These are phyloP conservation scores for Babesia caballi DNA, from an alignment of 169 alveolate species.

Conservation along the genomic window DNA sequence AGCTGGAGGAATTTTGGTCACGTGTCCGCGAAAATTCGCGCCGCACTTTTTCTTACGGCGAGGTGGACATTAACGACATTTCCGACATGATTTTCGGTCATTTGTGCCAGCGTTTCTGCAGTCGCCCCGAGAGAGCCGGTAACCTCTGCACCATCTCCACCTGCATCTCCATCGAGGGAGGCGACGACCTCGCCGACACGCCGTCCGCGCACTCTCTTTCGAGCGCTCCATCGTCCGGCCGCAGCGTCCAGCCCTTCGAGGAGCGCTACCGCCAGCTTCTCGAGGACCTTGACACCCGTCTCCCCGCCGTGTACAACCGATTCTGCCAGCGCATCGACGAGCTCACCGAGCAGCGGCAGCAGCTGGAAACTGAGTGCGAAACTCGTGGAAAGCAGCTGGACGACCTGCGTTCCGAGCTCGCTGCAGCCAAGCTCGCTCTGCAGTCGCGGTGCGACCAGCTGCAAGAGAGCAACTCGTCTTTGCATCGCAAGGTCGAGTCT, in stretches of 20 bases:
- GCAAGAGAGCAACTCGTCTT: conserved; percentile 7
- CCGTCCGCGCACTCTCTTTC: neutral
- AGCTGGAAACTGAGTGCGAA: conserved; percentile 25
- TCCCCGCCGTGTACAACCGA: conserved; percentile 34
- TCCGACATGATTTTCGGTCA: conserved; percentile 51
- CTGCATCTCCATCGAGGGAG: conserved; percentile 13
- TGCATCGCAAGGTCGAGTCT: conserved; percentile 5
- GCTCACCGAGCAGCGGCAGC: conserved; percentile 17
- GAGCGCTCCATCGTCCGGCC: neutral
- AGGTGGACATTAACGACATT: conserved; percentile 5
- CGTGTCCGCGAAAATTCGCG: conserved; percentile 45
- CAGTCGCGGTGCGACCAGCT: conserved; percentile 12
- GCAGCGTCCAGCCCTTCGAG: conserved; percentile 15
- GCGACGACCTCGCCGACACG: neutral
- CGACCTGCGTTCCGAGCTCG: conserved; percentile 16
- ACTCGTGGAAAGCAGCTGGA: conserved; percentile 17
- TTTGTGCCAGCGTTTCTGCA: conserved; percentile 28
- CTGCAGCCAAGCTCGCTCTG: conserved; percentile 1
- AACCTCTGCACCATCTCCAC: conserved; percentile 22
- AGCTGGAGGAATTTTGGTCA: conserved; percentile 51
- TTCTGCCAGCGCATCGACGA: conserved; percentile 45
- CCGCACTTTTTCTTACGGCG: conserved; percentile 5
- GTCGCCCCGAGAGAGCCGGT: neutral
- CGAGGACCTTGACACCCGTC: conserved; percentile 32
- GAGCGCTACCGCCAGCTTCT: conserved; percentile 45